Conservation (phyloP, 2,329 filamentous ascomycete genomes). For the Ceratocystis eucalypticola region DNA sequence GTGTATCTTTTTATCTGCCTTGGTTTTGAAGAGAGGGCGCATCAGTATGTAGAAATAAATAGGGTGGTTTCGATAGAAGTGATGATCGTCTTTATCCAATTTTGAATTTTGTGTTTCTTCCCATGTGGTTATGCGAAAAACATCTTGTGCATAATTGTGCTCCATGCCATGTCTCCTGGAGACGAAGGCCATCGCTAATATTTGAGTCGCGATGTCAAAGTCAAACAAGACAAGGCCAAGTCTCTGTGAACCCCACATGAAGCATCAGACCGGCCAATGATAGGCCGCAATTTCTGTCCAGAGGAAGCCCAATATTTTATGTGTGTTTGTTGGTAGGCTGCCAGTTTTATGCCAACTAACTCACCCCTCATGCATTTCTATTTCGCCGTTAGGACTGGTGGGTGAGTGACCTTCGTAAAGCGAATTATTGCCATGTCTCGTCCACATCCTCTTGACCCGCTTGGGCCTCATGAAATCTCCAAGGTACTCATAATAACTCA, state of each 20-base stretch:
- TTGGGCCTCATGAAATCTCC: constrained; percentile 23
- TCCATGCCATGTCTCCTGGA: no score
- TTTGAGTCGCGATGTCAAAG: background rate
- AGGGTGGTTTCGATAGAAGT: background rate
- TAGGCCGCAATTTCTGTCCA: background rate
- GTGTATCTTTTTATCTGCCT: constrained; percentile 1
- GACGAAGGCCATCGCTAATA: no score
- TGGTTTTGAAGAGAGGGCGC: background rate
- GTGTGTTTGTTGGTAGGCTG: no score
- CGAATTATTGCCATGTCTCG: background rate
- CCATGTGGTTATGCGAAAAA: no score
- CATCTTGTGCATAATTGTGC: no score
- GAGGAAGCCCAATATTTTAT: no score
- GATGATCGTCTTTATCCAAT: background rate
- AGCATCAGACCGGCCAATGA: background rate
- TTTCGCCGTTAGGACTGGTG: no score
- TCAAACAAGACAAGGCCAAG: background rate
- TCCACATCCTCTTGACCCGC: constrained; percentile 24
- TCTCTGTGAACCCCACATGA: background rate
- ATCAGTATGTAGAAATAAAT: background rate
- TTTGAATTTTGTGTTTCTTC: no score
- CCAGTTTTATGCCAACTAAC: no score
- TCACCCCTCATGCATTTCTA: no score
- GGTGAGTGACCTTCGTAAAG: no score
- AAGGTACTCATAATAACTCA: constrained; percentile 12